Evolutionary conservation across 352 stramenopile species (phyloP), one percentile per base, ranked within the genome.

Genomic region (Phytophthora tubulina): DNA sequence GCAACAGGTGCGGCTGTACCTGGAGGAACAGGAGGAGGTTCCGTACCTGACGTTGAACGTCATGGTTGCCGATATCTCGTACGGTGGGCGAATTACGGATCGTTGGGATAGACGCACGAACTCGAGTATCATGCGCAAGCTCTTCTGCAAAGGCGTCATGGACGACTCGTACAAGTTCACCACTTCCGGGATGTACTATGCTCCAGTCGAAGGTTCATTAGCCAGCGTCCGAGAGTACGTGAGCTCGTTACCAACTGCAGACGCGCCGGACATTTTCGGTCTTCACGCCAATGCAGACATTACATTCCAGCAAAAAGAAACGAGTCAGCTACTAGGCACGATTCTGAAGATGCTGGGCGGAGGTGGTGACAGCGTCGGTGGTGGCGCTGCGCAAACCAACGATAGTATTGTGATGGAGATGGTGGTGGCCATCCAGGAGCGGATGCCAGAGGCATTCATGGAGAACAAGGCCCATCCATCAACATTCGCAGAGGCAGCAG

Each of bases 51-150:
- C 95, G 17, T 70, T 99, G 30, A 98, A 98, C 64, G 92, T 98
- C 42, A 97, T 98, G 81, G 93, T 99, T 4, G 95, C 93, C 6
- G 95, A 98, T 64, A 97, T 99, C 42, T 98, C 93, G 14, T 99
- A 98, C 78, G 96, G 96, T 49, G 96, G 96, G 4, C 84, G 95
- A 33, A 98, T 98, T 65, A 99, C 96, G 1, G 96, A 99, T 73
- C 86, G 88, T 8, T 98, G 92, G 96, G 96, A 99, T 70, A 98
- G 98, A 65, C 86, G 92, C 27, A 97, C 95, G 3, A 98, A 98
- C 75, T 94, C 93, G 44, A 97, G 88, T 62, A 97, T 98, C 72
- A 95, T 99, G 81, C 85, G 90, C 33, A 96, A 97, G 55, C 93
- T 97, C 14, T 98, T 98, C 60, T 91, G 85, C 56, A 78, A 80